Percentiles rank a stretch among this genome's conserved stretches.
Evolutionary conservation across 805 yeast species (phyloP).

Genomic region (Kodamaea sagamina): DNA sequence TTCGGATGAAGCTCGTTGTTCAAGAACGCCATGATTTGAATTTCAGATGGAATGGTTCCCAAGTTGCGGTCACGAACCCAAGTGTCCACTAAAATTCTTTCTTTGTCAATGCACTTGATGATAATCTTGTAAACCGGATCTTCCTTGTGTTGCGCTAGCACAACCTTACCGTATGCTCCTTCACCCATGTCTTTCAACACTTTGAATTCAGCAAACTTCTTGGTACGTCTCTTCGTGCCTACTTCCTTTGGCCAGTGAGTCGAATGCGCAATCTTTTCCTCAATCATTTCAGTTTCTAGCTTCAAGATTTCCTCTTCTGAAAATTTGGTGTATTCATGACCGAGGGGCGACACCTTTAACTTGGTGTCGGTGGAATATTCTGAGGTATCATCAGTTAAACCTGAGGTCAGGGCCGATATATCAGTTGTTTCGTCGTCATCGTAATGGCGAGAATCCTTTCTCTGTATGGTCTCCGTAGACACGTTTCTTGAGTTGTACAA

Average conservation of each 20-base stretch:
- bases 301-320: slow-evolving; percentile 46
- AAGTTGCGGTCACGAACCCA: slow-evolving; percentile 92
- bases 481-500: slow-evolving; percentile 10
- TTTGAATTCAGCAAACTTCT: slow-evolving; percentile 68
- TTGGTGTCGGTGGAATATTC: not conserved
- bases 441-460: not conserved
- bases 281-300: slow-evolving; percentile 48
- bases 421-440: slow-evolving; percentile 8
- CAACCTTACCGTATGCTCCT: slow-evolving; percentile 96
- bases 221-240: slow-evolving; percentile 70
- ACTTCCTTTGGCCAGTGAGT: slow-evolving; percentile 49
- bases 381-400: not conserved
- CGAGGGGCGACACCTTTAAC: not conserved
- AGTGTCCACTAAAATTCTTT: slow-evolving; percentile 90
- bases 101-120: slow-evolving; percentile 87
- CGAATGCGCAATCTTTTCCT: slow-evolving; percentile 37
- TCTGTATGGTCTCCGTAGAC: slow-evolving; percentile 2
- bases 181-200: slow-evolving; percentile 83
- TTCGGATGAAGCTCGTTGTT: slow-evolving; percentile 81
- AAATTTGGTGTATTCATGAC: slow-evolving; percentile 22
- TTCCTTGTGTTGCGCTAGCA: slow-evolving; percentile 66
- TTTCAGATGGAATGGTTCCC: slow-evolving; percentile 96
- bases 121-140: slow-evolving; percentile 70
- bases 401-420: slow-evolving; percentile 3
- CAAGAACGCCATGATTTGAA: slow-evolving; percentile 85